Evolutionary conservation across 805 yeast species (phyloP).

Genomic region (Candida anglica): DNA sequence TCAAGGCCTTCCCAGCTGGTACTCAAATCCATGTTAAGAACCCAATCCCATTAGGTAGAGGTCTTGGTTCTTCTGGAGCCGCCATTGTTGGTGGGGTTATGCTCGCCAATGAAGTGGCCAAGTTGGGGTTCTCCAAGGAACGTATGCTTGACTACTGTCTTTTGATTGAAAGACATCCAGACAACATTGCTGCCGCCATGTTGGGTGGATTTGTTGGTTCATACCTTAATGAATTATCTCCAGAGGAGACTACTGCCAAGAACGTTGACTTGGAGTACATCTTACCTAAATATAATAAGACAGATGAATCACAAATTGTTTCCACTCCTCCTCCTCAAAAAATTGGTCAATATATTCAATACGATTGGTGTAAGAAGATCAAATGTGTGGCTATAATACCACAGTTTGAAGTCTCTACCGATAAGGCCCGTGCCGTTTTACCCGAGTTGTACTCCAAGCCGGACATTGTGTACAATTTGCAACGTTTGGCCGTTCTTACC

Average conservation of each 20-base stretch:
- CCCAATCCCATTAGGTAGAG: slow-evolving; percentile 96
- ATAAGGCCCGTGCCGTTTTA: slow-evolving; percentile 83
- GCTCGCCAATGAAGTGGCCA: slow-evolving; percentile 82
- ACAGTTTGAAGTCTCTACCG: slow-evolving; percentile 90
- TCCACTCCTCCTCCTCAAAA: slow-evolving; percentile 62
- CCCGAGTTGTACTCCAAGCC: slow-evolving; percentile 73
- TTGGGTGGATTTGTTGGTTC: slow-evolving; percentile 99
- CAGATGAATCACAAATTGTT: slow-evolving; percentile 51
- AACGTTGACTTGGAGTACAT: slow-evolving; percentile 85
- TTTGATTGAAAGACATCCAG: slow-evolving; percentile 98
- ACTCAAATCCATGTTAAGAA: slow-evolving; percentile 77
- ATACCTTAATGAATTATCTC: slow-evolving; percentile 74
- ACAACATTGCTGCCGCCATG: slow-evolving; percentile 97
- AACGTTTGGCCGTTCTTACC: slow-evolving; percentile 87
- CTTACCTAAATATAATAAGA: slow-evolving; percentile 66
- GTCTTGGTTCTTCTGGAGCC: slow-evolving; percentile 96
- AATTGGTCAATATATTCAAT: slow-evolving; percentile 86
- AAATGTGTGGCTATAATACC: slow-evolving; percentile 92
- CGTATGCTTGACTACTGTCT: slow-evolving; percentile 91
- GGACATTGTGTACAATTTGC: slow-evolving; percentile 90
- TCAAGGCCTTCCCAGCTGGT: slow-evolving; percentile 76
- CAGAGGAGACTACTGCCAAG: slow-evolving; percentile 67
- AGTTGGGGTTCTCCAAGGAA: slow-evolving; percentile 65
- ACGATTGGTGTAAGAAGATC: slow-evolving; percentile 75
- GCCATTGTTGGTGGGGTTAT: slow-evolving; percentile 97